A percentile compares a stretch with the other conserved stretches of the same genome.
Evolutionary conservation across 2,329 filamentous ascomycete species (phyloP).

Genomic region (Colletotrichum sp.): DNA sequence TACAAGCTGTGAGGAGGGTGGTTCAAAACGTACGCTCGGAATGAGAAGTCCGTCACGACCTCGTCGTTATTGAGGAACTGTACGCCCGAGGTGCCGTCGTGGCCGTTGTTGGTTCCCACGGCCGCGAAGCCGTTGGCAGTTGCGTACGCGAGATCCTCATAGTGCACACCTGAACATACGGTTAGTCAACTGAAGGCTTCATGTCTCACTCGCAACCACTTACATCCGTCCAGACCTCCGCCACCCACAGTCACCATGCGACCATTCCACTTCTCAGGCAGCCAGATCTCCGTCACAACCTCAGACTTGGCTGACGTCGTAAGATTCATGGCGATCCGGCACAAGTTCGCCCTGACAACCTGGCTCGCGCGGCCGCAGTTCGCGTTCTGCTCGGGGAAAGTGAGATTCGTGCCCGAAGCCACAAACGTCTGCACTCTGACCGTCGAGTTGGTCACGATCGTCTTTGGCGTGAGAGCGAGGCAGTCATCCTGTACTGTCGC

Average conservation of each 20-base stretch:
- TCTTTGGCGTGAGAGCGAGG: background rate
- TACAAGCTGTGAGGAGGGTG: rapidly evolving
- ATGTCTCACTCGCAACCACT: background rate
- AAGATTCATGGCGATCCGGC: conserved; percentile 30
- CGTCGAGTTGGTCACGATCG: conserved; percentile 28
- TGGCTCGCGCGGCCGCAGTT: conserved; percentile 32
- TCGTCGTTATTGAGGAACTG: conserved; percentile 40
- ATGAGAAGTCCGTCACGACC: conserved; percentile 39
- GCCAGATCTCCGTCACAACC: conserved; percentile 51
- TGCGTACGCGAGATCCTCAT: conserved; percentile 51
- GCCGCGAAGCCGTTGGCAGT: conserved; percentile 48
- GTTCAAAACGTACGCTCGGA: conserved; percentile 28
- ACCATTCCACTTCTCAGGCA: conserved; percentile 48
- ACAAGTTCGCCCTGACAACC: conserved; percentile 25
- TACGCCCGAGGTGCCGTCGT: conserved; percentile 45
- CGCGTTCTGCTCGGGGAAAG: conserved; percentile 32
- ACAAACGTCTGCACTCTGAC: conserved; percentile 17
- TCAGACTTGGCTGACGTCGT: conserved; percentile 40
- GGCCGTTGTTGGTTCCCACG: conserved; percentile 56
- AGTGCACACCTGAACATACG: conserved; percentile 39
- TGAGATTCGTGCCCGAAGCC: conserved; percentile 34
- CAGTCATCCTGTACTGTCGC: conserved; percentile 4
- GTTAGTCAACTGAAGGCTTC: background rate
- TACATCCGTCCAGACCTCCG: conserved; percentile 52
- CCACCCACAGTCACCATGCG: conserved; percentile 54